These are phyloP conservation scores for Obba rivulosa DNA, from an alignment of 768 basidiomycete species.

Conservation along the genomic window DNA sequence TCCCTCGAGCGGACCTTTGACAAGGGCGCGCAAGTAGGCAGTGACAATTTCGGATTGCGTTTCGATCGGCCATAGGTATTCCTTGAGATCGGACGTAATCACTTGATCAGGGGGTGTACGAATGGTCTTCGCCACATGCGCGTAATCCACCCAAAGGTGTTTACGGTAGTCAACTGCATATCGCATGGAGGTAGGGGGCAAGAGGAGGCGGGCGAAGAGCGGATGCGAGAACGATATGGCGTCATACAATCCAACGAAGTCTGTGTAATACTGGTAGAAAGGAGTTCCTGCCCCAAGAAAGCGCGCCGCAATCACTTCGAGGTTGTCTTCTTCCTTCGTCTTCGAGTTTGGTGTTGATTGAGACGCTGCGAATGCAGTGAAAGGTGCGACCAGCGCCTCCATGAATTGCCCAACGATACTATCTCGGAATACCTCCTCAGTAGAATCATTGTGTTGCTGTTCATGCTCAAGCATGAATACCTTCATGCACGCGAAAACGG, in stretches of 20 bases:
- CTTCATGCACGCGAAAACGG: conserved; percentile 81
- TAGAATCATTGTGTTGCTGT: conserved; percentile 32
- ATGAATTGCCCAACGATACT: conserved; percentile 52
- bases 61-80: conserved; percentile 74
- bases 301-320: conserved; percentile 51
- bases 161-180: conserved; percentile 83
- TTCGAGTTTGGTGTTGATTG: conserved; percentile 13
- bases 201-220: conserved; percentile 67
- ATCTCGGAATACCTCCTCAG: conserved; percentile 81
- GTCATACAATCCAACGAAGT: conserved; percentile 87
- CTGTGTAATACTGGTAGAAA: conserved; percentile 92
- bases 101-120: conserved; percentile 45
- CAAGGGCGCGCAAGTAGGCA: conserved; percentile 56
- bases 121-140: conserved; percentile 58
- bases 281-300: conserved; percentile 68
- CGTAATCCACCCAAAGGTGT: conserved; percentile 77
- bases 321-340: conserved; percentile 15
- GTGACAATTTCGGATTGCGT: conserved; percentile 53
- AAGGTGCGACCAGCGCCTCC: conserved; percentile 53
- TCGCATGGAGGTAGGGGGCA: conserved; percentile 70
- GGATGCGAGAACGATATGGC: conserved; percentile 83
- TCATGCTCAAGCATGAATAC: conserved; percentile 95
- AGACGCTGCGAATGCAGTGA: conserved; percentile 29
- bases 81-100: conserved; percentile 46
- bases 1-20: conserved; percentile 36